Percentiles rank a stretch among this genome's conserved stretches.
These are phyloP conservation scores for Umbelopsis sp. DNA, from an alignment of 192 early-diverging fungal species.

Conservation along the genomic window DNA sequence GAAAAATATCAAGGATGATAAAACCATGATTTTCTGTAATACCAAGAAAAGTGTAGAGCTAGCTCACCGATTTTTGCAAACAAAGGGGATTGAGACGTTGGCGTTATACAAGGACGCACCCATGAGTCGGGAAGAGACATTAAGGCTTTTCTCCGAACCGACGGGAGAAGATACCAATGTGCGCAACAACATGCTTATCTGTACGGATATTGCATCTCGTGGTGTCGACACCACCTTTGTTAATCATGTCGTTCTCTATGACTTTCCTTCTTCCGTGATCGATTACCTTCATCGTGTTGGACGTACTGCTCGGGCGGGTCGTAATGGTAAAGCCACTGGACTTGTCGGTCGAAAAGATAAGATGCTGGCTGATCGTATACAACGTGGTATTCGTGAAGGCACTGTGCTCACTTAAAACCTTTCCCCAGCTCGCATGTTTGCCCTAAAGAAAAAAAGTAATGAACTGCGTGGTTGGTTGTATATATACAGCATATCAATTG, in stretches of 20 bases:
- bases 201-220: conserved; percentile 89
- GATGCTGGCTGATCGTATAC: conserved; percentile 67
- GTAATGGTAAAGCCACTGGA: conserved; percentile 77
- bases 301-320: conserved; percentile 84
- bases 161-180: background rate
- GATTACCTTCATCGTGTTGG: conserved; percentile 95
- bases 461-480: background rate
- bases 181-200: conserved; percentile 69
- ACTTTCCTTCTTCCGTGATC: conserved; percentile 88
- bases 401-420: conserved; percentile 50
- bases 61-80: conserved; percentile 56
- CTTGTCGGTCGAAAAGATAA: conserved; percentile 77
- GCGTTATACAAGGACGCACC: conserved; percentile 42
- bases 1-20: conserved; percentile 60
- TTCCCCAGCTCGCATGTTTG: too few relatives aligned
- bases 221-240: conserved; percentile 89
- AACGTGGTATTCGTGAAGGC: conserved; percentile 54
- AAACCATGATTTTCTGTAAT: conserved; percentile 90
- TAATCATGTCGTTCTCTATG: conserved; percentile 86
- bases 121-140: conserved; percentile 41
- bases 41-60: conserved; percentile 61
- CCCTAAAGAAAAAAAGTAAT: background rate
- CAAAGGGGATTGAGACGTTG: conserved; percentile 40
- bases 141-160: conserved; percentile 42
- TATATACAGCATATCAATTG: conserved; percentile 13